A percentile compares a stretch with the other conserved stretches of the same genome.
Evolutionary conservation across 805 yeast genomes (phyloP).

Genomic region (Lipomyces anomalus): DNA sequence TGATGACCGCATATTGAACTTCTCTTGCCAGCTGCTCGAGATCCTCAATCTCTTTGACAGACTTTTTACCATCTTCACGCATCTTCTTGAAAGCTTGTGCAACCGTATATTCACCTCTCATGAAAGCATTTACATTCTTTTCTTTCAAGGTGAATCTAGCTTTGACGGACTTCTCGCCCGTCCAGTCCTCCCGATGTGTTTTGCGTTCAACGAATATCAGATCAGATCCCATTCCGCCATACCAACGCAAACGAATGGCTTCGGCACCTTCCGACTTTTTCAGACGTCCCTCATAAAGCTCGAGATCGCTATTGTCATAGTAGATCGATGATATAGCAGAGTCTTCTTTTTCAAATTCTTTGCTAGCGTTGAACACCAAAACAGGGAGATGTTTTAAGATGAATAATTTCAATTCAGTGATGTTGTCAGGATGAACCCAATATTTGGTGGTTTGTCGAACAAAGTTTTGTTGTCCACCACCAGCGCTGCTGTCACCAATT

Average conservation of each 20-base stretch:
- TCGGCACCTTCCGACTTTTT: constrained; percentile 98
- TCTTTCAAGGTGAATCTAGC: constrained; percentile 93
- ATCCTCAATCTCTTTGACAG: constrained; percentile 79
- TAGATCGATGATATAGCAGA: constrained; percentile 95
- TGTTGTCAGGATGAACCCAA: constrained; percentile 99
- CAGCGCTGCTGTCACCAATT: constrained; percentile 93
- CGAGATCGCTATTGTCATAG: constrained; percentile 84
- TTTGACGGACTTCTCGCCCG: constrained; percentile 98
- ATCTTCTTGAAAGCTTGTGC: constrained; percentile 86
- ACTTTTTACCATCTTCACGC: constrained; percentile 87
- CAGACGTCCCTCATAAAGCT: constrained; percentile 87
- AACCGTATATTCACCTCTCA: constrained; percentile 80
- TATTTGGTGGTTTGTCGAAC: constrained; percentile 98
- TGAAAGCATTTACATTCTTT: constrained; percentile 76
- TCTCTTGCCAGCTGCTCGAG: constrained; percentile 89
- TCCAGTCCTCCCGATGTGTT: constrained; percentile 99
- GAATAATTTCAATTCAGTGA: constrained; percentile 89
- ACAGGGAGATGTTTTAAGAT: constrained; percentile 94
- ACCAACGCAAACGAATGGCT: constrained; percentile 97
- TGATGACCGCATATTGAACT: constrained; percentile 82
- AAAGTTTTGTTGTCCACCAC: constrained; percentile 95
- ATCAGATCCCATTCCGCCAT: constrained; percentile 94
- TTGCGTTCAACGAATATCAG: constrained; percentile 93
- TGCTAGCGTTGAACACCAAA: constrained; percentile 89
- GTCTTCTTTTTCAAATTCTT: constrained; percentile 92